phyloP scores from a whole-genome alignment of 306 rosid genomes.

The Cucumis hystrix region DNA sequence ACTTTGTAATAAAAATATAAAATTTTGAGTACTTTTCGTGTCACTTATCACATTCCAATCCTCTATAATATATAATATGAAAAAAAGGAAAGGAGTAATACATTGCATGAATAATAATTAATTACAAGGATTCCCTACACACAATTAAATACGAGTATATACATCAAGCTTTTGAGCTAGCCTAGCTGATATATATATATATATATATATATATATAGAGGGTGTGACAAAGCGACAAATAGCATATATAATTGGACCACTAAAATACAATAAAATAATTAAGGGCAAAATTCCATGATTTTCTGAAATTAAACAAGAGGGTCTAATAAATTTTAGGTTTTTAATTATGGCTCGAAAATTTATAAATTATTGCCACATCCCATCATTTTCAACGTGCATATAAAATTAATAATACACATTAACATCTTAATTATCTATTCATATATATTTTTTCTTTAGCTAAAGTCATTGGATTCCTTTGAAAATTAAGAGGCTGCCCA shows the following conservation, averaged over 20 bases:
- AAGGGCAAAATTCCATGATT: not conserved
- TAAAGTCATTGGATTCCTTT: constrained; percentile 13
- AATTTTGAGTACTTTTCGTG: no score
- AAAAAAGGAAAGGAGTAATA: not conserved
- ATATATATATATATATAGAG: not conserved
- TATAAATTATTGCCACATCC: not conserved
- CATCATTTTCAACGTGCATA: constrained; percentile 1
- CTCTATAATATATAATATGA: not conserved
- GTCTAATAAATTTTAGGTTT: not conserved
- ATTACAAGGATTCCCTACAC: not conserved
- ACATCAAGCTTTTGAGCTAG: not conserved
- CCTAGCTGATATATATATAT: not conserved
- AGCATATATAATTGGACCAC: constrained; percentile 30
- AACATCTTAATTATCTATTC: not conserved
- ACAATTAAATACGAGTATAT: not conserved
- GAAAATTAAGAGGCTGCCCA: not conserved
- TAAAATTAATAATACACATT: not conserved
- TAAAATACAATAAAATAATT: not conserved
- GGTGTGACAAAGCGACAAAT: constrained; percentile 7
- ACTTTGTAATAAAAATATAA: no score
- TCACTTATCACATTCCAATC: not conserved
- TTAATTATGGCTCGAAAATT: not conserved
- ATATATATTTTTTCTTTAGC: constrained; percentile 14
- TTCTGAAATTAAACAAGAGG: not conserved
- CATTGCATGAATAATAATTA: not conserved